Conservation (phyloP, 2,329 filamentous ascomycete genomes). For the Aureobasidium sp. region DNA sequence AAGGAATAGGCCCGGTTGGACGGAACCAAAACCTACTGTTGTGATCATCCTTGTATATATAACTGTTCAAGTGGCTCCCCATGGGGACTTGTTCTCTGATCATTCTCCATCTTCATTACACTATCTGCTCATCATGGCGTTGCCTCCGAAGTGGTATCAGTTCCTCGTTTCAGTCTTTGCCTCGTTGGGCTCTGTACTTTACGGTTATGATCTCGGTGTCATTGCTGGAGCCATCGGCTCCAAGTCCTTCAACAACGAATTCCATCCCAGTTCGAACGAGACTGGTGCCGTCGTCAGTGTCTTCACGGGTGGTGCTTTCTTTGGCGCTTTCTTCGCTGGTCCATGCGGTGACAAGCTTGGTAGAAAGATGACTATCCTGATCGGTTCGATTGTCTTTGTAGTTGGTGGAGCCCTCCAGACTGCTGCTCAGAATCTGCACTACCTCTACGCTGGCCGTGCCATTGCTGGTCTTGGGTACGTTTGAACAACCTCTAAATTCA, state of each 20-base stretch:
- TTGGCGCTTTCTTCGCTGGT: slow-evolving; percentile 59
- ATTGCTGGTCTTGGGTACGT: slow-evolving; percentile 58
- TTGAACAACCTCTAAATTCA: slow-evolving; percentile 18
- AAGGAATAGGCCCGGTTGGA: slow-evolving; percentile 4
- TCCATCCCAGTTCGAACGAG: slow-evolving; percentile 33
- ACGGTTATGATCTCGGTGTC: slow-evolving; percentile 53
- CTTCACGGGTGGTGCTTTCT: slow-evolving; percentile 51
- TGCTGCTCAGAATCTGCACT: slow-evolving; percentile 50
- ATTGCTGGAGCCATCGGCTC: slow-evolving; percentile 49
- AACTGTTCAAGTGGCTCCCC: not conserved
- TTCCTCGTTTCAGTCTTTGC: slow-evolving; percentile 53
- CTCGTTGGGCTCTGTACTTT: slow-evolving; percentile 50
- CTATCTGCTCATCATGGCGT: slow-evolving; percentile 34
- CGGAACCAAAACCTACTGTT: not conserved
- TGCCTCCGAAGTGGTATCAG: slow-evolving; percentile 52
- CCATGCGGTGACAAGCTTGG: slow-evolving; percentile 56
- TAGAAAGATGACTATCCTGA: slow-evolving; percentile 61
- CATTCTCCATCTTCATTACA: not conserved
- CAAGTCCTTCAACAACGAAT: slow-evolving; percentile 33
- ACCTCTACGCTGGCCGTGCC: slow-evolving; percentile 61
- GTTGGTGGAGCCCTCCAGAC: slow-evolving; percentile 68
- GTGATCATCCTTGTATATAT: slow-evolving; percentile 1
- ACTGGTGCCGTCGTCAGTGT: slow-evolving; percentile 14
- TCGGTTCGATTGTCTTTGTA: slow-evolving; percentile 63
- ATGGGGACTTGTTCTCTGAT: not conserved